Evolutionary conservation across 2,329 filamentous ascomycete genomes (phyloP).

Genomic region (Amauroascus verrucosus): DNA sequence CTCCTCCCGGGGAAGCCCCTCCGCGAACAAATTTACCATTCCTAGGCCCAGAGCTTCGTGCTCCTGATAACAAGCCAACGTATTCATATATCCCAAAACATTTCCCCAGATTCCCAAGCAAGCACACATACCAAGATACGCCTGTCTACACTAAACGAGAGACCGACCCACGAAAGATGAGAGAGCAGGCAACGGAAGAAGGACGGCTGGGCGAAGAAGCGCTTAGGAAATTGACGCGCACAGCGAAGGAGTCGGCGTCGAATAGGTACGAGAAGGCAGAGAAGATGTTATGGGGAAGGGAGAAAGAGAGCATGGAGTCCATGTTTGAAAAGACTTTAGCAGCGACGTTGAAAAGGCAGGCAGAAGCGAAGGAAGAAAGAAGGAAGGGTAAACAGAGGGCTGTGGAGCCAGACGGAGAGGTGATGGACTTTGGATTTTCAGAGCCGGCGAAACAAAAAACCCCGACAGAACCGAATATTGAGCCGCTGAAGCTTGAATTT

Average conservation of each 20-base stretch:
- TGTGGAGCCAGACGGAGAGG: conserved; percentile 23
- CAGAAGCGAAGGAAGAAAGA: conserved; percentile 25
- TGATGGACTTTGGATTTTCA: conserved; percentile 25
- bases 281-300: conserved; percentile 31
- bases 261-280: conserved; percentile 33
- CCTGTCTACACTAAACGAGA: conserved; percentile 50
- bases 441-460: conserved; percentile 9
- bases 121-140: conserved; percentile 54
- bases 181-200: conserved; percentile 55
- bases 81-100: conserved; percentile 49
- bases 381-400: conserved; percentile 3
- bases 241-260: conserved; percentile 34
- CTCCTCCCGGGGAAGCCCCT: conserved; percentile 32
- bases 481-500: conserved; percentile 29
- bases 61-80: conserved; percentile 37
- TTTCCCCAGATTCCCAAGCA: conserved; percentile 53
- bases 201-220: conserved; percentile 56
- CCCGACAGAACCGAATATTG: background rate
- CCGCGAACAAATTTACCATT: conserved; percentile 32
- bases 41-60: conserved; percentile 44
- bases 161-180: conserved; percentile 48
- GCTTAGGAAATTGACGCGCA: conserved; percentile 49
- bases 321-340: conserved; percentile 49
- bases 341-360: conserved; percentile 35
- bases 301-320: conserved; percentile 36